Evolutionary conservation across 2,329 filamentous ascomycete species (phyloP), one percentile per base, ranked within the genome.

Genomic region (Ilyonectria robusta): DNA sequence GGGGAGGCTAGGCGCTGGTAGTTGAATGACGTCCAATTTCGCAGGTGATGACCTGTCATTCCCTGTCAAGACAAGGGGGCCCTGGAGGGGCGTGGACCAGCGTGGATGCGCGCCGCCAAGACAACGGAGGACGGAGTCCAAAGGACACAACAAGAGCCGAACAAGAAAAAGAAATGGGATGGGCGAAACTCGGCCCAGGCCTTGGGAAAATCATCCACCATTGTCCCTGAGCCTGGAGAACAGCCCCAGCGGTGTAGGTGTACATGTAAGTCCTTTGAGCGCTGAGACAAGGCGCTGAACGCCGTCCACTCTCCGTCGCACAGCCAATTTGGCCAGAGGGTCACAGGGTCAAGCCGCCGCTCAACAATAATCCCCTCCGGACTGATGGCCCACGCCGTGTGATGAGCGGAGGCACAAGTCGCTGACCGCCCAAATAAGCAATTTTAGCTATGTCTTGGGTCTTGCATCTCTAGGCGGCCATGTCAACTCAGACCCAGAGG

Each of bases 21-120:
- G 61, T 71, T 75, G 67, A 72, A 75, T 75, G 72, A 75, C 73
- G 72, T 73, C 72, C 66, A 75, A 75, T 75, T 75, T 75, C 73
- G 63, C 61, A 66, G 61, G 51, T 67, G 65, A 69, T 70, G 70
- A 74, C 72, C 69, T 75, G 67, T 72, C 66, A 70, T 55, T 65
- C 62, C 66, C 64, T 44, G 50, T 51, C 56, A 23, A 42, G 40
- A 33, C 44, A 56, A 56, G 55, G 59, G 48, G 42, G 46, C 42
- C 59, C 55, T 26, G 19, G 48, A 42, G 55, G 55, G 65, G 56
- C 44, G 65, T 62, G 60, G 44, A 48, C 23, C 54, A 47, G 56
- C 21, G 31, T 44, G 23, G 26, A n/a, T 11, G 33, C 57, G 50
- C 44, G 15, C 63, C 57, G 59, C 59, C 48, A 13, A n/a, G n/a